Evolutionary conservation across 257 asterid species (phyloP), one percentile per base, ranked within the genome.

Genomic region (Fraxinus quadrangulata): DNA sequence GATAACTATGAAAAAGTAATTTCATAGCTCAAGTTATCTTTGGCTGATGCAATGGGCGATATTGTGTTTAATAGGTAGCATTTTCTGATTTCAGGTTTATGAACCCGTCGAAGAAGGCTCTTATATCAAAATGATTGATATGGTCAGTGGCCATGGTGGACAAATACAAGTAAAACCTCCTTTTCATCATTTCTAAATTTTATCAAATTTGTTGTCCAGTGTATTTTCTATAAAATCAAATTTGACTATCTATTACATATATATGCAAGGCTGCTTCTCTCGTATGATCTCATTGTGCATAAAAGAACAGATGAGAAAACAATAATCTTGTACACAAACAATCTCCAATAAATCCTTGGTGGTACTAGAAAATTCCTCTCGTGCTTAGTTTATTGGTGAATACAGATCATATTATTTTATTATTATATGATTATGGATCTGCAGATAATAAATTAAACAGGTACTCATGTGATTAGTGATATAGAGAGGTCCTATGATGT

Each of bases 91-190:
- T 54, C 81, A 93, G 99, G 94, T 90, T 70, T 96, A 96, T 85
- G 98, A 96, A 85, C 92, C 99, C 3, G 99, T 96, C 31, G 97
- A 96, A 81, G 99, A 96, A 87, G 99, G 99, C 49, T 96, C 99
- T 83, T 96, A 96, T 79, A 92, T 96, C 77, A 96, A 96, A 83
- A 93, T 93, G 97, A 96, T 93, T 86, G 99, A 96, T 81, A 96
- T 93, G 97, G 98, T 92, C 88, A 93, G 90, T 81, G 99, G 99
- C 82, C 84, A 92, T 51, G 98, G 99, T 77, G 99, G 99, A 83
- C 99, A 93, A 87, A 91, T 93, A 83, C 99, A 96, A 81, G 99
- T 92, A 86, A 73, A 37, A 71, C 65, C 59, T 61, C n/a, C 2
- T 24, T n/a, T 54, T 69, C 59, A 33, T 68, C 67, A n/a, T 66